Evolutionary conservation across 139 green algal species (phyloP).

Genomic region (Volvox reticuliferus): DNA sequence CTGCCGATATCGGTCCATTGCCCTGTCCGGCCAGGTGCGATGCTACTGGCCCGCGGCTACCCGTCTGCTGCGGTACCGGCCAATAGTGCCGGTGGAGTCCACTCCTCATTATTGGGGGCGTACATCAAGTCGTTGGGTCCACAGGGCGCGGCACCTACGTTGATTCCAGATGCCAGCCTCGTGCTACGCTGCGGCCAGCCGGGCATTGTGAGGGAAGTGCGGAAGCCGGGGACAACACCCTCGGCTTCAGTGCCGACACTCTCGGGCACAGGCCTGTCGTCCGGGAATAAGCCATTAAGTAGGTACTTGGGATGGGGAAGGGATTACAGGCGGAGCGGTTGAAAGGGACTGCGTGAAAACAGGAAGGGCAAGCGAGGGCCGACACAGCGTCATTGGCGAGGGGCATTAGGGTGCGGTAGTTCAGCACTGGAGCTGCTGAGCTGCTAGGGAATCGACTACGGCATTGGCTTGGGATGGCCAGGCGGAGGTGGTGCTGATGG

Average conservation of each 20-base stretch:
- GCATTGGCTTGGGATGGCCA: too few relatives aligned
- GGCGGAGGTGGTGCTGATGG: too few relatives aligned
- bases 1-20: too few relatives aligned
- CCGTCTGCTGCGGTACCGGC: neutral
- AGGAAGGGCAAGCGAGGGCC: too few relatives aligned
- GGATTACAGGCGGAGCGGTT: too few relatives aligned
- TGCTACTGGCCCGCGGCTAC: conserved; percentile 26
- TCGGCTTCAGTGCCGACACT: neutral
- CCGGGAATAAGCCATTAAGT: neutral
- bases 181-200: neutral
- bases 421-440: too few relatives aligned
- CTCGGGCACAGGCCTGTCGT: neutral
- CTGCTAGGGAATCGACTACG: too few relatives aligned
- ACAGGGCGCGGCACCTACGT: neutral
- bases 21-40: neutral
- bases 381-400: too few relatives aligned
- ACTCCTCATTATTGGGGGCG: neutral
- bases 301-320: neutral
- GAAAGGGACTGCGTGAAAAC: too few relatives aligned
- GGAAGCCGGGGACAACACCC: neutral
- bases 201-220: neutral
- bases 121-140: conserved; percentile 31
- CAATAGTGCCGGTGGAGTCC: neutral
- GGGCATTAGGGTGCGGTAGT: too few relatives aligned
- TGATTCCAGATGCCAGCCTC: conserved; percentile 7